Evolutionary conservation across 1,284 basidiomycete genomes (phyloP).

Genomic region (Sanguinoderma infundibulare): DNA sequence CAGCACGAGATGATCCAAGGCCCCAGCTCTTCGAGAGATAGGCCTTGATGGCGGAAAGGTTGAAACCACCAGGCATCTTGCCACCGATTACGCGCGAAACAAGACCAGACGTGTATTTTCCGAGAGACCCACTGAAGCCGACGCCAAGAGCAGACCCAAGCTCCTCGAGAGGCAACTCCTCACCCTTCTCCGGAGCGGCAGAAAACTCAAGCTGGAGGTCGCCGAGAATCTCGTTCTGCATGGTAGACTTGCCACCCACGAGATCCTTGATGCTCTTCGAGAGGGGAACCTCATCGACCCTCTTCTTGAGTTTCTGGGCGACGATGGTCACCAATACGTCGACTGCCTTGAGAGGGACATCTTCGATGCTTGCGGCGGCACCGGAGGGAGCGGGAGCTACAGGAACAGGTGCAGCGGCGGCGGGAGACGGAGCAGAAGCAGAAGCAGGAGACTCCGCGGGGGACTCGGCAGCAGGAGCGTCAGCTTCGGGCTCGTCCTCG

Average conservation of each 20-base stretch:
- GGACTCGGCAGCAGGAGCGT: constrained; percentile 51
- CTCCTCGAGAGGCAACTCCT: constrained; percentile 95
- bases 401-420: constrained; percentile 47
- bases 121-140: constrained; percentile 86
- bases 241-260: constrained; percentile 96
- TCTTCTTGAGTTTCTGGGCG: constrained; percentile 98
- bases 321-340: constrained; percentile 91
- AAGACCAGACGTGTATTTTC: constrained; percentile 94
- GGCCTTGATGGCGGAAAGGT: constrained; percentile 89
- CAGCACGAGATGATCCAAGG: constrained; percentile 86
- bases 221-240: constrained; percentile 96
- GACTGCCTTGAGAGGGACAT: constrained; percentile 90
- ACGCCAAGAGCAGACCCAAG: constrained; percentile 85
- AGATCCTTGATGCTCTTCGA: constrained; percentile 98
- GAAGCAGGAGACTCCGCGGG: constrained; percentile 44
- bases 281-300: constrained; percentile 86
- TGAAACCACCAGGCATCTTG: constrained; percentile 99
- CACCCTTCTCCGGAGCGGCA: constrained; percentile 96
- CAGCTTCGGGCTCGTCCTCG: constrained; percentile 75
- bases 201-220: constrained; percentile 91
- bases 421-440: constrained; percentile 42
- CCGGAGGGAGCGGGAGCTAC: constrained; percentile 53
- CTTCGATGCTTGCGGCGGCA: constrained; percentile 79
- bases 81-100: constrained; percentile 91
- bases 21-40: constrained; percentile 94